Base-by-base conservation (phyloP, 805 yeast genomes). In the Metschnikowia lunata region DNA sequence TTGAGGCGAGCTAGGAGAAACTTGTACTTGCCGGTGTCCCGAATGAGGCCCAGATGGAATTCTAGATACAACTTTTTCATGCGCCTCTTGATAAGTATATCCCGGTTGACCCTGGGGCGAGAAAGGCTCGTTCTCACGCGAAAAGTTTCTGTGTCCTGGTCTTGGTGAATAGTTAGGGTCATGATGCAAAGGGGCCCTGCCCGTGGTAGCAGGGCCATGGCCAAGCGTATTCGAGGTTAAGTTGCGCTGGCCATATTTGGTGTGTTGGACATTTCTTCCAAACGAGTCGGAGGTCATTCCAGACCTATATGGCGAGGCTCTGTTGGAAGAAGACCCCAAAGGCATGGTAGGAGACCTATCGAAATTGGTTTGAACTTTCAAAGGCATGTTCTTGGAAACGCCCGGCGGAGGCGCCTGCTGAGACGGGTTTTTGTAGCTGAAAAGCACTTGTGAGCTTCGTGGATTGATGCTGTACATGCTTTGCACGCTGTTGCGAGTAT, bases 391-490 rank as follows among this genome's bases (percentile, higher is more conserved):
- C 18, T 28, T 15, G 15, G 50, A 8, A 12, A 23, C 38, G 9
- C 38, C 39, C 4, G 40, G 31, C 31, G 31, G 7, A 14, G 38
- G 23, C 14, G n/a, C 4, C 10, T 15, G 30, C 23, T 26, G 33
- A 2, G 39, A 13, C 7, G 65, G 64, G n/a, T 54, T 60, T 27
- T 63, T 58, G 49, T 69, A 69, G 36, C 60, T 60, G 52, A 69
- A 69, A 34, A 69, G 52, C 36, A 62, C 46, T 48, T 67, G 74
- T 3, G 72, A 65, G 49, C 55, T 60, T 23, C 67, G 49, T 4
- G 61, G 60, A 34, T 57, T 54, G 42, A 50, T 45, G 37, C 54
- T 50, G 23, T 39, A 46, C 33, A 50, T 37, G 33, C 52, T 50
- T 23, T 39, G 48, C 33, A 50, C 35, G 33, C 52, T 47, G 28